Conservation (phyloP, 2,329 filamentous ascomycete species). For the Zasmidium citrigriseum region DNA sequence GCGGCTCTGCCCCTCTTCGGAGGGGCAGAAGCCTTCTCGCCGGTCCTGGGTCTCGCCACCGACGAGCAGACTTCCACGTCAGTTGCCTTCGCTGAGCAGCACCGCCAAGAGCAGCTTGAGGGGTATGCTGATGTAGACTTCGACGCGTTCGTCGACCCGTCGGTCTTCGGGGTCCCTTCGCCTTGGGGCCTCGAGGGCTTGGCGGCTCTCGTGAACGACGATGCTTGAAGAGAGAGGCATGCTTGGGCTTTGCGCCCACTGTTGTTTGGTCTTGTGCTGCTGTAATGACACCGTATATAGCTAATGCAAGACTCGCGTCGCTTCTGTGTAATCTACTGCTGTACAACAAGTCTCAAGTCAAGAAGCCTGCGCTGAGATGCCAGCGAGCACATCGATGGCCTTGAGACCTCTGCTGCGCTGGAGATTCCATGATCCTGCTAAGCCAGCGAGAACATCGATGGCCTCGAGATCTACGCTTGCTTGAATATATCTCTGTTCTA, state of each 20-base stretch:
- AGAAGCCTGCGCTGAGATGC: no score
- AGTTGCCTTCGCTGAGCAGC: neutral
- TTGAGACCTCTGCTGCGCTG: no score
- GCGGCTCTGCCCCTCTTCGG: no score
- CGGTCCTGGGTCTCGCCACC: neutral
- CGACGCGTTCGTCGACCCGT: neutral
- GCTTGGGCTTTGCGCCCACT: neutral
- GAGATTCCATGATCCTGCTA: no score
- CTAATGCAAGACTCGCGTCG: neutral
- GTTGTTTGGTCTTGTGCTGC: slow-evolving; percentile 4
- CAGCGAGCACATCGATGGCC: no score
- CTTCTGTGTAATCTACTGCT: no score
- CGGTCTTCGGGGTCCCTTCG: neutral
- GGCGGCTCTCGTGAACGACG: neutral
- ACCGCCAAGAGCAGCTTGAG: neutral
- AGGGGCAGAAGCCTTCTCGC: no score
- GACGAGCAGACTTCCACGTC: neutral
- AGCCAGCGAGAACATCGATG: no score
- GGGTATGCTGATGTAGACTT: neutral
- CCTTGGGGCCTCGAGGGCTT: no score
- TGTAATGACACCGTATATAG: slow-evolving; percentile 8
- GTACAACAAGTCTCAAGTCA: no score
- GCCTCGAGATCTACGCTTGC: no score
- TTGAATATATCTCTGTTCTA: no score
- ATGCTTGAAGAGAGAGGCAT: neutral